Evolutionary conservation across 208 protist genomes (phyloP).

Genomic region (Kentomonas sorsogonicus): DNA sequence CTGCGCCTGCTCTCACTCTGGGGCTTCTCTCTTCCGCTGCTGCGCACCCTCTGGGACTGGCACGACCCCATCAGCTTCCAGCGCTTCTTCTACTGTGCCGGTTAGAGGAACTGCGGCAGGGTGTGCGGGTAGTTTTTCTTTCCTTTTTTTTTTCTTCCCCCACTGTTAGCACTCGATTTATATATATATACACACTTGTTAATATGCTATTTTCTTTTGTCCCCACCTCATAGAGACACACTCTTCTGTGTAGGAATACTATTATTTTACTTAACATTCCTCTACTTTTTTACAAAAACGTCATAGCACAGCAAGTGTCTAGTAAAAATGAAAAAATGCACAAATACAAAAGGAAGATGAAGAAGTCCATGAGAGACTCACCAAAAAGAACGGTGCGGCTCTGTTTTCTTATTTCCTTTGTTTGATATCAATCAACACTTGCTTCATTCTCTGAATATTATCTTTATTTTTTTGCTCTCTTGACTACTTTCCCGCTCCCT

Average conservation of each 20-base stretch:
- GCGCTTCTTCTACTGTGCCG: slow-evolving; percentile 12
- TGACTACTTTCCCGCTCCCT: background rate
- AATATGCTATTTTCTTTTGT: background rate
- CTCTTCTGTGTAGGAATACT: too few species aligned
- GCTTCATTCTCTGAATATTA: background rate
- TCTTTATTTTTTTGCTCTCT: slow-evolving; percentile 4
- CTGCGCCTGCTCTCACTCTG: too few species aligned
- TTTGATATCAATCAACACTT: background rate
- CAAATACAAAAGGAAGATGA: too few species aligned
- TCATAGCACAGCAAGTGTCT: background rate
- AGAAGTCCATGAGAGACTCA: background rate
- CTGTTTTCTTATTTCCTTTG: background rate
- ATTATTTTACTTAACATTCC: background rate
- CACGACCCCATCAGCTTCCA: background rate
- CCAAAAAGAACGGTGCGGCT: background rate
- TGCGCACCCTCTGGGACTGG: background rate
- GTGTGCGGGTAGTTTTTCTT: slow-evolving; percentile 4
- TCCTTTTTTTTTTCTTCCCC: slow-evolving; percentile 5
- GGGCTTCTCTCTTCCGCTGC: background rate
- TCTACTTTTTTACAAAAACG: background rate
- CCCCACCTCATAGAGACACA: background rate
- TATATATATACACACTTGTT: background rate
- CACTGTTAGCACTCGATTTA: background rate
- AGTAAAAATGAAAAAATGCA: background rate
- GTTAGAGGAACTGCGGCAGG: too few species aligned